Evolutionary conservation across 176 grass and related monocot species (phyloP).

Genomic region (Tillandsia fasciculata): DNA sequence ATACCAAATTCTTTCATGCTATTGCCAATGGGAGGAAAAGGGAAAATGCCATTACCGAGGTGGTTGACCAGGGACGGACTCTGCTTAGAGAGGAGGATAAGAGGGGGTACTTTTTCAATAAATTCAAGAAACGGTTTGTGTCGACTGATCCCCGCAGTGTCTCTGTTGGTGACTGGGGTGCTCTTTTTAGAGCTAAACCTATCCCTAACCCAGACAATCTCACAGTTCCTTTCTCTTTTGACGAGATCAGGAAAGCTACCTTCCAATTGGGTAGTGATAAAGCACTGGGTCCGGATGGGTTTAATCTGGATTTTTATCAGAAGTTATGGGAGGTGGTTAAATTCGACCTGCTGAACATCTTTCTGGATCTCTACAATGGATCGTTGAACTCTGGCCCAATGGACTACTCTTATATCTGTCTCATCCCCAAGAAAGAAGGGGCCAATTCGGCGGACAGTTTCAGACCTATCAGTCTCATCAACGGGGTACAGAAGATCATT

Average conservation of each 20-base stretch:
- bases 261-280: not conserved
- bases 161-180: too few species aligned
- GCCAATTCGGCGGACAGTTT: not conserved
- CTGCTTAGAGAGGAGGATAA: too few species aligned
- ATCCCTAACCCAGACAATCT: too few species aligned
- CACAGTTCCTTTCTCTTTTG: not conserved
- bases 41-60: too few species aligned
- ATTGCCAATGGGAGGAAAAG: too few species aligned
- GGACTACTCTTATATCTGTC: not conserved
- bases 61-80: too few species aligned
- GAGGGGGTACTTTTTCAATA: too few species aligned
- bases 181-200: too few species aligned
- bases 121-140: too few species aligned
- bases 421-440: not conserved
- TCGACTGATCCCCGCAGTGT: accelerated
- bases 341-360: not conserved
- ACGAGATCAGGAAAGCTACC: not conserved
- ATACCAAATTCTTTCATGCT: too few species aligned
- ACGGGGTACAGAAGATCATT: not conserved
- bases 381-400: accelerated
- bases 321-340: not conserved
- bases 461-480: not conserved
- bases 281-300: not conserved
- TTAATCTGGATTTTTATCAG: not conserved
- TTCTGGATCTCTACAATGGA: not conserved